Base-by-base conservation (phyloP, 164 flowering plant genomes). In the Macadamia tetraphylla region DNA sequence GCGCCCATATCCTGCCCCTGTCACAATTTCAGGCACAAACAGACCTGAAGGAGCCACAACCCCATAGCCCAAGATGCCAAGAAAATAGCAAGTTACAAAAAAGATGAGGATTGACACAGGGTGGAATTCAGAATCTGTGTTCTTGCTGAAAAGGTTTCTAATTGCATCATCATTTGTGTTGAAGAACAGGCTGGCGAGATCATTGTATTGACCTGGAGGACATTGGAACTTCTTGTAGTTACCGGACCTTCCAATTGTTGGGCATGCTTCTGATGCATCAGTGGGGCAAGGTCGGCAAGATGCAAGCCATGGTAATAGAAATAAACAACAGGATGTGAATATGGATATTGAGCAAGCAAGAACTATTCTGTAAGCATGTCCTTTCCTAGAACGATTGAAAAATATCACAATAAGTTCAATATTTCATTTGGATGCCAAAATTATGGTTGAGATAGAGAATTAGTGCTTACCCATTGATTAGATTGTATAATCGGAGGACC, bases 91-190 rank as follows among this genome's bases (percentile, higher is more conserved):
- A 15, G 90, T 77, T 46, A 80, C 73, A 61, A 94, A 88, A 73
- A 91, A 92, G 42, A 87, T 76, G 62, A 90, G 62, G 23, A 94
- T 64, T 5, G 98, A 82, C 3, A 81, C 63, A 30, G 17, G 64
- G 32, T 87, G 81, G 75, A 92, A 94, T 84, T 90, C 98, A 3
- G 68, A 6, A 53, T 87, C 81, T 0, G 93, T 90, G 77, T 77
- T 72, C 44, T 78, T 80, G 78, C 92, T 88, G 79, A 90, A 94
- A 55, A 94, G 92, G 66, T 91, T 94, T 69, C 77, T 82, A 52
- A 94, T 88, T 10, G 98, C 92, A 77, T 94, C 95, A 69, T 94
- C 98, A 69, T 84, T 90, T 65, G 98, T 91, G 75, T 90, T 94
- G 77, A 94, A 88, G 52, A 94, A 84, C 30, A 94, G 92, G 81